Evolutionary conservation across 495 filamentous ascomycete species (phyloP).

Genomic region (Lichina pygmaea): DNA sequence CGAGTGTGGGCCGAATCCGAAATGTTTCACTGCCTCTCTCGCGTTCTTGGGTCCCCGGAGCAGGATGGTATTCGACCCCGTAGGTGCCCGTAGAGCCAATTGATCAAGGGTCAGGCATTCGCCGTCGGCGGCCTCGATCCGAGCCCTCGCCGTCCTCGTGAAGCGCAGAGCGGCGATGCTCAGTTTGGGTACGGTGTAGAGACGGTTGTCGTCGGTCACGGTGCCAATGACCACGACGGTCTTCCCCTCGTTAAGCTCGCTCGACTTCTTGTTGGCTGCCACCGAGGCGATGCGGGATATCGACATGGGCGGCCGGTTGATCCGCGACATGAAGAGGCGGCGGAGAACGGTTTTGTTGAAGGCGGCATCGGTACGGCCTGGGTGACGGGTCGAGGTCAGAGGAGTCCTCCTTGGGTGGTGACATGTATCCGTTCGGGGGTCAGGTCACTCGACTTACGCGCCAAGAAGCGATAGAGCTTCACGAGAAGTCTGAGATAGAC

Average conservation of each 20-base stretch:
- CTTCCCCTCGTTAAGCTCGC: conserved; percentile 50
- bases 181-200: conserved; percentile 69
- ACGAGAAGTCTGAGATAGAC: conserved; percentile 91
- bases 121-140: conserved; percentile 78
- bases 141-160: conserved; percentile 80
- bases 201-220: conserved; percentile 89
- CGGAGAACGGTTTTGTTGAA: conserved; percentile 97
- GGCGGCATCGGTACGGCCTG: conserved; percentile 79
- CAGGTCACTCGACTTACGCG: conserved; percentile 36
- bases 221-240: conserved; percentile 80
- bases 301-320: conserved; percentile 87
- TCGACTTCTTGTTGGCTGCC: conserved; percentile 25
- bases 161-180: conserved; percentile 80
- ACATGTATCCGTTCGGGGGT: not conserved
- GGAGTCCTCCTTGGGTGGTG: conserved; percentile 5
- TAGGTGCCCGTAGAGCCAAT: conserved; percentile 76
- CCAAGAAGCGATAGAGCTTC: conserved; percentile 96
- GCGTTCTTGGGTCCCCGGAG: conserved; percentile 92
- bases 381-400: not conserved
- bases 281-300: conserved; percentile 65
- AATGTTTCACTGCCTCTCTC: conserved; percentile 94
- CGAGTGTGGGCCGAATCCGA: conserved; percentile 89
- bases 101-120: conserved; percentile 88
- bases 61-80: conserved; percentile 79
- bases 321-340: conserved; percentile 88